These are phyloP conservation scores for Pleurotus tuoliensis DNA, from an alignment of 768 basidiomycete species.

Conservation along the genomic window DNA sequence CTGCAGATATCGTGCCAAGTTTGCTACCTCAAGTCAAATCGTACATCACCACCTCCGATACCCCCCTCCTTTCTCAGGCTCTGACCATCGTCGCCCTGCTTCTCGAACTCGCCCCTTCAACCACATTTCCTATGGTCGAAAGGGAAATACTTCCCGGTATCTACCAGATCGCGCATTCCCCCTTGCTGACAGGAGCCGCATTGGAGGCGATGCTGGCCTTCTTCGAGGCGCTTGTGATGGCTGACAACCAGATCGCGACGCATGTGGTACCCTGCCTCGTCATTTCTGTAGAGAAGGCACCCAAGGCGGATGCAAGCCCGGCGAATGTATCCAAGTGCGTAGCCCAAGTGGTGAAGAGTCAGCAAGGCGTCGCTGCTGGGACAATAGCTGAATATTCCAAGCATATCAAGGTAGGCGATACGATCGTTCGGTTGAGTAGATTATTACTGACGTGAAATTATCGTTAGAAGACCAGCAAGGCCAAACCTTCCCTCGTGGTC, in stretches of 20 bases:
- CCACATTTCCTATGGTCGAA: constrained; percentile 77
- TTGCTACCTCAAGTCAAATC: constrained; percentile 73
- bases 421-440: too few species aligned
- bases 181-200: constrained; percentile 69
- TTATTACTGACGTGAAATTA: neutral
- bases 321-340: constrained; percentile 83
- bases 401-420: constrained; percentile 58
- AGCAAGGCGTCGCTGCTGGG: constrained; percentile 70
- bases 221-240: constrained; percentile 76
- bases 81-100: constrained; percentile 64
- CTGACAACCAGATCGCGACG: constrained; percentile 78
- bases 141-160: constrained; percentile 59
- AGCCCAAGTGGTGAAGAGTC: constrained; percentile 73
- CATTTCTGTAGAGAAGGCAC: constrained; percentile 58
- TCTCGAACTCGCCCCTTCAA: constrained; percentile 59
- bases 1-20: constrained; percentile 52
- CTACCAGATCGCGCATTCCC: constrained; percentile 74
- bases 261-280: constrained; percentile 79
- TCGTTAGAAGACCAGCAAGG: constrained; percentile 49
- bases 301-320: constrained; percentile 51
- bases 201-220: constrained; percentile 83
- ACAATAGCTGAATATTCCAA: constrained; percentile 85
- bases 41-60: constrained; percentile 73
- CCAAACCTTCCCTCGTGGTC: constrained; percentile 64
- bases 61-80: constrained; percentile 72